Evolutionary conservation across 2,329 filamentous ascomycete species (phyloP).

Genomic region (Setomelanomma holmii): DNA sequence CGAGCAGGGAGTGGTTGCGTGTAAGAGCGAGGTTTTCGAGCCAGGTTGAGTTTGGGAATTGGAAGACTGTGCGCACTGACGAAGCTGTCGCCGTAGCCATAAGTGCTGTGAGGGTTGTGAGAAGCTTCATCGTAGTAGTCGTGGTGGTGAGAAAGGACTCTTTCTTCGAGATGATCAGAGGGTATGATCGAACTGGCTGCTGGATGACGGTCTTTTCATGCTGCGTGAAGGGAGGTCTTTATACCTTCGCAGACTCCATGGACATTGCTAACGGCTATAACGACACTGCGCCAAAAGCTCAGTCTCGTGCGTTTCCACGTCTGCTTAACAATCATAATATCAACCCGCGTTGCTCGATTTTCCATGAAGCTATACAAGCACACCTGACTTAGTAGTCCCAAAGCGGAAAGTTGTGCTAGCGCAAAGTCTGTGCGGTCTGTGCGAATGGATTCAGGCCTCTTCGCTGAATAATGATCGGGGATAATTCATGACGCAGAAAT

Average conservation of each 20-base stretch:
- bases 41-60: conserved; percentile 37
- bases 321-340: no score
- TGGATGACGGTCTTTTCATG: no score
- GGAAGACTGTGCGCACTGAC: conserved; percentile 21
- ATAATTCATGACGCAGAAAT: background rate
- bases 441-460: background rate
- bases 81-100: conserved; percentile 1
- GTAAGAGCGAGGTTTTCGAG: conserved; percentile 50
- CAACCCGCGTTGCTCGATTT: no score
- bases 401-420: background rate
- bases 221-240: no score
- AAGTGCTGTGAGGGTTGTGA: conserved; percentile 3
- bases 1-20: conserved; percentile 48
- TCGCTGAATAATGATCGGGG: background rate
- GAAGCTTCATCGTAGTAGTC: conserved; percentile 7
- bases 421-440: background rate
- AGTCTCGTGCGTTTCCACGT: no score
- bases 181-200: no score
- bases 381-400: background rate
- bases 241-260: no score
- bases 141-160: no score
- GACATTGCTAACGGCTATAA: no score
- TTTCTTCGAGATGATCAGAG: no score
- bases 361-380: no score
- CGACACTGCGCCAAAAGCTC: no score